Evolutionary conservation across 495 filamentous ascomycete species (phyloP).

Genomic region (Penicillium lagena): DNA sequence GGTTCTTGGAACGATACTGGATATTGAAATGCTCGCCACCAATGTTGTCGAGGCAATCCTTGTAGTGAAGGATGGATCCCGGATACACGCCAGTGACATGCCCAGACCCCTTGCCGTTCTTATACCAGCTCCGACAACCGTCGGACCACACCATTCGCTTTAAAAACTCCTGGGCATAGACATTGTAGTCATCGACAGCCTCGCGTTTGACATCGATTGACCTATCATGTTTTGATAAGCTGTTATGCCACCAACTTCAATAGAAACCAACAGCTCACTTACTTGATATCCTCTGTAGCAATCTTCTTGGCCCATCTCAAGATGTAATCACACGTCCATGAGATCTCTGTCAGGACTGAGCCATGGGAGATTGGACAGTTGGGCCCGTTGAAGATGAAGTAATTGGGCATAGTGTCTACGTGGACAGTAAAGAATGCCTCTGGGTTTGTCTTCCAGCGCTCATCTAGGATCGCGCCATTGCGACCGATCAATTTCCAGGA

Average conservation of each 20-base stretch:
- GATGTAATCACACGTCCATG: not conserved
- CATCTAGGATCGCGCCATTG: no score
- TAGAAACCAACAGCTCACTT: not conserved
- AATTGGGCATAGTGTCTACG: no score
- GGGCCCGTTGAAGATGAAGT: no score
- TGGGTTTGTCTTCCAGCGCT: no score
- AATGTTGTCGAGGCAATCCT: constrained; percentile 7
- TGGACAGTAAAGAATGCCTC: no score
- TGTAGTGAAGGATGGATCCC: not conserved
- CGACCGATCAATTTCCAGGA: no score
- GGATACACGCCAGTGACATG: constrained; percentile 7
- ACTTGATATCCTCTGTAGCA: constrained; percentile 6
- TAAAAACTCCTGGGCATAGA: not conserved
- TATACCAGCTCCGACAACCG: constrained; percentile 3
- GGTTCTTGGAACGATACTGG: constrained; percentile 34
- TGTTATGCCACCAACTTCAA: not conserved
- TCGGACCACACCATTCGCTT: constrained; percentile 5
- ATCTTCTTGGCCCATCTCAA: constrained; percentile 1
- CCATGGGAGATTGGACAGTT: no score
- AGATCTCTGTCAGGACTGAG: no score
- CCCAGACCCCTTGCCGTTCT: constrained; percentile 2
- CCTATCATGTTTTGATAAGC: not conserved
- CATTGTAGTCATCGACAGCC: constrained; percentile 2
- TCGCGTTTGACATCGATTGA: constrained; percentile 5
- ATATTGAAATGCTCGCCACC: constrained; percentile 41